These are phyloP conservation scores for Aspergillus brasiliensis DNA, from an alignment of 2,329 filamentous ascomycete species.

Conservation along the genomic window DNA sequence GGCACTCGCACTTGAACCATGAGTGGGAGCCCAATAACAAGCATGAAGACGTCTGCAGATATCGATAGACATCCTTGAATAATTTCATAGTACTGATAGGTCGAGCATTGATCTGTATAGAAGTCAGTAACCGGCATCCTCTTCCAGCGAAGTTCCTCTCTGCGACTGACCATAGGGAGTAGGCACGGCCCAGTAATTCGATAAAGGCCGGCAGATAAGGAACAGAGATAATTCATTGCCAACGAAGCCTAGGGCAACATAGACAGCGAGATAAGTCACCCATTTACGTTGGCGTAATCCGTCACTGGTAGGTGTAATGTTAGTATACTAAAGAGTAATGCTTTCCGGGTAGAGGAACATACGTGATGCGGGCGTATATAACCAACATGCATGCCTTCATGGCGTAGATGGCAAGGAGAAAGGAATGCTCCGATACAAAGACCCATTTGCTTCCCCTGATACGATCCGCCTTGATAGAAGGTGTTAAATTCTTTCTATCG, in stretches of 20 bases:
- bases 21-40: constrained; percentile 47
- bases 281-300: constrained; percentile 38
- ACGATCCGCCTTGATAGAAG: constrained; percentile 46
- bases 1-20: constrained; percentile 44
- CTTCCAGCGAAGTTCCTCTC: background rate
- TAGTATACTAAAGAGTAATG: background rate
- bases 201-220: constrained; percentile 54
- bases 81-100: constrained; percentile 50
- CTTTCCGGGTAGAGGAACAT: constrained; percentile 12
- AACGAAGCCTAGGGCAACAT: constrained; percentile 51
- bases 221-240: constrained; percentile 54
- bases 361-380: constrained; percentile 56
- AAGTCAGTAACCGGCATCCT: constrained; percentile 6
- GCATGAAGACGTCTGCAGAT: constrained; percentile 47
- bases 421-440: constrained; percentile 63
- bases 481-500: constrained; percentile 50
- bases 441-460: constrained; percentile 63
- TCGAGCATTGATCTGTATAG: constrained; percentile 43
- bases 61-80: constrained; percentile 50
- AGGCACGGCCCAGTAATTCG: constrained; percentile 56
- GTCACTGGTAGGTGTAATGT: constrained; percentile 21
- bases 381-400: constrained; percentile 58
- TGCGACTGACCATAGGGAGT: constrained; percentile 35
- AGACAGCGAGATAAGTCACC: constrained; percentile 42
- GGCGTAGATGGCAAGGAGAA: constrained; percentile 58